These are phyloP conservation scores for Fusarium transvaalense DNA, from an alignment of 2,329 filamentous ascomycete species.

Conservation along the genomic window DNA sequence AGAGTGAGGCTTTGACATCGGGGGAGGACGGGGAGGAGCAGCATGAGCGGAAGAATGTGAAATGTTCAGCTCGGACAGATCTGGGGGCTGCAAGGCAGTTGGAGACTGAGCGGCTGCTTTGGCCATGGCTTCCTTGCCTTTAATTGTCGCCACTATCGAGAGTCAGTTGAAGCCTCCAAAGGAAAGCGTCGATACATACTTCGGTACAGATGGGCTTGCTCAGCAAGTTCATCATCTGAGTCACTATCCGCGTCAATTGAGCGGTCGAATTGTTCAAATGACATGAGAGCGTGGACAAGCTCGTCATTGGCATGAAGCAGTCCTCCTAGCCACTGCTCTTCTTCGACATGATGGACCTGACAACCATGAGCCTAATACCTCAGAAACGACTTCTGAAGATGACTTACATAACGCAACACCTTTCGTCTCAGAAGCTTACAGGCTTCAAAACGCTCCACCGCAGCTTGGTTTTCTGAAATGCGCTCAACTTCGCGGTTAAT, in stretches of 20 bases:
- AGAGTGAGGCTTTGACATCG: slow-evolving; percentile 44
- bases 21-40: slow-evolving; percentile 58
- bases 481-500: slow-evolving; percentile 91
- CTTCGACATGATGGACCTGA: slow-evolving; percentile 88
- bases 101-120: slow-evolving; percentile 56
- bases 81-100: slow-evolving; percentile 55
- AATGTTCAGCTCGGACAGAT: slow-evolving; percentile 61
- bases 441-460: slow-evolving; percentile 81
- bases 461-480: slow-evolving; percentile 85
- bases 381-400: not conserved
- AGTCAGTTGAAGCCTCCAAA: slow-evolving; percentile 28
- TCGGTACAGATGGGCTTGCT: slow-evolving; percentile 74
- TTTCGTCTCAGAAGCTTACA: slow-evolving; percentile 89
- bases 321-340: slow-evolving; percentile 90
- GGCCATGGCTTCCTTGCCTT: slow-evolving; percentile 62
- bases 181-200: slow-evolving; percentile 57
- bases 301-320: slow-evolving; percentile 95
- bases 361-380: slow-evolving; percentile 8
- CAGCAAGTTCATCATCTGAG: slow-evolving; percentile 75
- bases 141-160: slow-evolving; percentile 65
- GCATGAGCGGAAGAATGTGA: slow-evolving; percentile 56
- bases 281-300: slow-evolving; percentile 92
- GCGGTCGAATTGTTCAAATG: slow-evolving; percentile 92
- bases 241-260: slow-evolving; percentile 83
- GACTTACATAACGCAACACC: slow-evolving; percentile 82